A percentile compares a stretch with the other conserved stretches of the same genome.
phyloP scores from a whole-genome alignment of 108 stramenopile species.

The Hondaea fermentalgiana region DNA sequence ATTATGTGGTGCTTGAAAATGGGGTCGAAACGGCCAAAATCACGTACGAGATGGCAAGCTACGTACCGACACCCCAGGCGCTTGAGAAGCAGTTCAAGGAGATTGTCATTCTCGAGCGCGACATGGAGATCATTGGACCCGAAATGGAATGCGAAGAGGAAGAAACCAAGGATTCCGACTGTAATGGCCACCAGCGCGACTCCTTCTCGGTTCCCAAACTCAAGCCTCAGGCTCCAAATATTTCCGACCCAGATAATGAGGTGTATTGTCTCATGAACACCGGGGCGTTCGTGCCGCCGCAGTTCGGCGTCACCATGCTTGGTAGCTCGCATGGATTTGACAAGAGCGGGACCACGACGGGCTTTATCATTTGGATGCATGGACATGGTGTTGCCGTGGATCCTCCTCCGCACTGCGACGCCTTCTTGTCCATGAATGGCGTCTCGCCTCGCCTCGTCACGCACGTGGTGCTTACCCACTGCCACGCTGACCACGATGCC shows the following conservation, averaged over 20 bases:
- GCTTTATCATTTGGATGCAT: slow-evolving; percentile 21
- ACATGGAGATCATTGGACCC: neutral
- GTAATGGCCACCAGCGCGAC: neutral
- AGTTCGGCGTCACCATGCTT: slow-evolving; percentile 26
- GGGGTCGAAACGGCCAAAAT: neutral
- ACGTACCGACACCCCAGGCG: neutral
- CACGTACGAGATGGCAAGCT: neutral
- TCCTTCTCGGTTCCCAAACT: too few relatives aligned
- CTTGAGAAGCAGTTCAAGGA: slow-evolving; percentile 7
- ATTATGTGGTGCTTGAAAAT: neutral
- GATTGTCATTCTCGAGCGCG: slow-evolving; percentile 9
- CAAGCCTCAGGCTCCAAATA: too few relatives aligned
- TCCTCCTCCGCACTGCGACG: slow-evolving; percentile 21
- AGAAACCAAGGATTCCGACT: neutral
- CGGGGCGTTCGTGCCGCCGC: neutral
- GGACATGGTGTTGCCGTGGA: slow-evolving; percentile 15
- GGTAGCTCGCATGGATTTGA: slow-evolving; percentile 26
- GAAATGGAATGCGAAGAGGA: neutral
- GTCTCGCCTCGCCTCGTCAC: slow-evolving; percentile 21
- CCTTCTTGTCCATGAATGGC: neutral
- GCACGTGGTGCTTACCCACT: slow-evolving; percentile 72
- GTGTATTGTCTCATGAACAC: neutral
- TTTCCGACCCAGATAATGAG: neutral
- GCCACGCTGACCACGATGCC: slow-evolving; percentile 89
- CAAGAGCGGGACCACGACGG: slow-evolving; percentile 15